Percentiles rank a stretch among this genome's conserved stretches.
These are phyloP conservation scores for Bassia scoparia DNA, from an alignment of 148 eudicot species.

Conservation along the genomic window DNA sequence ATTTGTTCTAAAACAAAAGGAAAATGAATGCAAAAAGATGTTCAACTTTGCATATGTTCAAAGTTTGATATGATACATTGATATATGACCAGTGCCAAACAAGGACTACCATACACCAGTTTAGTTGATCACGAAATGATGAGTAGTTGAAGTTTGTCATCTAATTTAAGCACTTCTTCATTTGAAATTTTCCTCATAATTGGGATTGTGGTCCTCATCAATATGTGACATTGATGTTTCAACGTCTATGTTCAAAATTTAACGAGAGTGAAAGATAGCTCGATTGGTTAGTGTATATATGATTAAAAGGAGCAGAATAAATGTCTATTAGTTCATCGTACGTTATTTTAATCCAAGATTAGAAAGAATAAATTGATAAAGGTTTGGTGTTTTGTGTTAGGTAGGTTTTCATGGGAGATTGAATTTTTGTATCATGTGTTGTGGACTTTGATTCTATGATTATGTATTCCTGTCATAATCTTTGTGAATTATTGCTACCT, in stretches of 20 bases:
- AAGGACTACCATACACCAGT: conserved; percentile 5
- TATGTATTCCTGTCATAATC: no score
- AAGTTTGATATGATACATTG: conserved; percentile 28
- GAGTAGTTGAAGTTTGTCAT: conserved; percentile 1
- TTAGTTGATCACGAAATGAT: conserved; percentile 10
- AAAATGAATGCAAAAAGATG: background rate
- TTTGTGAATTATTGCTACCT: no score
- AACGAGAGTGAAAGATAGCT: no score
- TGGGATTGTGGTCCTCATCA: conserved; percentile 13
- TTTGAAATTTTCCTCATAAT: conserved; percentile 23
- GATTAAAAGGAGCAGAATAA: background rate
- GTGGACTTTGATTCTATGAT: background rate
- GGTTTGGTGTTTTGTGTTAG: background rate
- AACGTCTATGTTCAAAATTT: background rate
- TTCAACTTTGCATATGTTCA: conserved; percentile 30
- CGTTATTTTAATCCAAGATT: background rate
- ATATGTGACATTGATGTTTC: conserved; percentile 20
- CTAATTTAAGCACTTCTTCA: conserved; percentile 4
- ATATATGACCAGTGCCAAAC: conserved; percentile 15
- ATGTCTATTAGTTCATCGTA: background rate
- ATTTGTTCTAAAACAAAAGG: background rate
- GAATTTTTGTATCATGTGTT: background rate
- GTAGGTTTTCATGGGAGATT: background rate
- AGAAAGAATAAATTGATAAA: background rate
- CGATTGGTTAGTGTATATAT: no score